phyloP scores from a whole-genome alignment of 2,329 filamentous ascomycete genomes.

The Cytospora mali region DNA sequence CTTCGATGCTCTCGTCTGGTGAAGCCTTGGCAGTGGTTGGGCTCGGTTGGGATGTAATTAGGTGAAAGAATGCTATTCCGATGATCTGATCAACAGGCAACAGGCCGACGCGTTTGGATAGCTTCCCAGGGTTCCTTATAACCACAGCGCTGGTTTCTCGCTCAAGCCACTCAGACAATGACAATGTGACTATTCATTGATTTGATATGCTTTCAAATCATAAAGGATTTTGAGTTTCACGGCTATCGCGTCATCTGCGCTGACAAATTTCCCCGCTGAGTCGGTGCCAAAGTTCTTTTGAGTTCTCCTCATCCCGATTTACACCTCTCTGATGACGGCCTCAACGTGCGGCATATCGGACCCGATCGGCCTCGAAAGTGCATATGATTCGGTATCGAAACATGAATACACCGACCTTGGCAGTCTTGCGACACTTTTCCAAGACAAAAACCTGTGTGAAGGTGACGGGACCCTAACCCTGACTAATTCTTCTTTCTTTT shows the following conservation, averaged over 20 bases:
- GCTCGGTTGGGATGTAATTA: not conserved
- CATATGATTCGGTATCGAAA: no score
- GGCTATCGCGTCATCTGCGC: not conserved
- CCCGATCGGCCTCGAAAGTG: no score
- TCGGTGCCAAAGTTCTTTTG: no score
- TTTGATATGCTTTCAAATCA: slow-evolving; percentile 8
- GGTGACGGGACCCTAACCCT: no score
- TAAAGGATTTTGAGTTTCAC: not conserved
- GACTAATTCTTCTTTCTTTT: no score
- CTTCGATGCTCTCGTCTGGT: not conserved
- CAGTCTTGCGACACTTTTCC: no score
- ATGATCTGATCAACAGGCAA: not conserved
- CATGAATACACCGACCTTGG: no score
- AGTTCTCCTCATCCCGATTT: no score
- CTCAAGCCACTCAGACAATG: not conserved
- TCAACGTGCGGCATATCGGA: no score
- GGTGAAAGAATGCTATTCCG: not conserved
- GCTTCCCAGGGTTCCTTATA: not conserved
- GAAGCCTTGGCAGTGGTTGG: not conserved
- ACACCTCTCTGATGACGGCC: no score
- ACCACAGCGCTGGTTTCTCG: not conserved
- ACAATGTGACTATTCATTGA: not conserved
- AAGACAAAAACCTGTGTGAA: no score
- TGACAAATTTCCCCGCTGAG: not conserved
- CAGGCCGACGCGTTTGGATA: no score